Percentiles rank a stretch among this genome's conserved stretches.
Evolutionary conservation across 345 rosid genomes (phyloP).

Genomic region (Arabidopsis thaliana): DNA sequence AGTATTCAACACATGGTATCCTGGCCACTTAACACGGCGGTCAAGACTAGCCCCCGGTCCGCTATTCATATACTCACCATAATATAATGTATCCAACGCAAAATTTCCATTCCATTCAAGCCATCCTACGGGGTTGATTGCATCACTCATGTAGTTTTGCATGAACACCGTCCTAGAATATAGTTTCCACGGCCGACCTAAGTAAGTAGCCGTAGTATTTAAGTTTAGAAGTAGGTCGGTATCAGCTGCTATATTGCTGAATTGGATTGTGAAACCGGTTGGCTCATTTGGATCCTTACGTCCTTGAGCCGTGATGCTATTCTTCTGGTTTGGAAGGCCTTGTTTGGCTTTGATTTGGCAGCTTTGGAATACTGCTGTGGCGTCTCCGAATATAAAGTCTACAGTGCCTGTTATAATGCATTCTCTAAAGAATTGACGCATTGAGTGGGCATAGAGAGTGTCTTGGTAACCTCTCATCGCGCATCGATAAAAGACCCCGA

Average conservation of each 20-base stretch:
- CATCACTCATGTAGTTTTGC: constrained; percentile 67
- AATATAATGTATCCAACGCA: constrained; percentile 65
- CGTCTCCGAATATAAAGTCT: constrained; percentile 92
- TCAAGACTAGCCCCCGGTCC: constrained; percentile 66
- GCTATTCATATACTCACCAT: constrained; percentile 70
- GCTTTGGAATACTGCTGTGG: constrained; percentile 69
- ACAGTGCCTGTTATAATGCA: constrained; percentile 81
- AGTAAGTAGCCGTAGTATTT: constrained; percentile 59
- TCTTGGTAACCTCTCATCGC: constrained; percentile 80
- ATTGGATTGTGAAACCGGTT: constrained; percentile 87
- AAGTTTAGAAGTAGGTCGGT: constrained; percentile 55
- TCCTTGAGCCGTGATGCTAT: constrained; percentile 87
- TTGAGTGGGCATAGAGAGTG: constrained; percentile 80
- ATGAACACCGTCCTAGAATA: constrained; percentile 79
- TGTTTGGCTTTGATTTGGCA: constrained; percentile 67
- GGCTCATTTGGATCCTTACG: constrained; percentile 68
- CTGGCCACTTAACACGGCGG: constrained; percentile 76
- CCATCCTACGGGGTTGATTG: constrained; percentile 75
- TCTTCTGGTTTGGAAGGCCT: constrained; percentile 73
- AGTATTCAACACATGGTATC: constrained; percentile 58
- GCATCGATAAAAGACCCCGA: constrained; percentile 67
- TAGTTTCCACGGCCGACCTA: constrained; percentile 88
- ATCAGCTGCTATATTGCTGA: constrained; percentile 75
- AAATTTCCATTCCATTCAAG: constrained; percentile 69
- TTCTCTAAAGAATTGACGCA: constrained; percentile 89